These are phyloP conservation scores for Phytophthora pseudosyringae DNA, from an alignment of 352 stramenopile species.

Conservation along the genomic window DNA sequence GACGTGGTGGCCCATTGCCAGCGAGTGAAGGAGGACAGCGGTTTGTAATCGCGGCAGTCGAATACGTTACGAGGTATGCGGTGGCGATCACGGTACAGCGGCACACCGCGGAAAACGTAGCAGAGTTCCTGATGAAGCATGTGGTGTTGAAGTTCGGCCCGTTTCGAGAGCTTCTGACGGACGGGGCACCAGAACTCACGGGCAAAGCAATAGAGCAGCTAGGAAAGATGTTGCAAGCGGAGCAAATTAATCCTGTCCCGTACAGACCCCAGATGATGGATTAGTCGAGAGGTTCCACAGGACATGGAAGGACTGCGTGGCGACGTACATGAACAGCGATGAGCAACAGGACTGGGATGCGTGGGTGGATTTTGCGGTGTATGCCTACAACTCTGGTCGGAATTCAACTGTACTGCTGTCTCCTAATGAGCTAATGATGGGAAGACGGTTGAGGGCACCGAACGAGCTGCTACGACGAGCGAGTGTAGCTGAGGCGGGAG, in stretches of 20 bases:
- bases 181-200: not conserved
- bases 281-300: not conserved
- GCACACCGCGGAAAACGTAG: not conserved
- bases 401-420: not conserved
- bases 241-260: not conserved
- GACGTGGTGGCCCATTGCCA: not conserved
- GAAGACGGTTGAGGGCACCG: not conserved
- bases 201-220: not conserved
- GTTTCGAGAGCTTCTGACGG: not conserved
- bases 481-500: not conserved
- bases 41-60: not conserved
- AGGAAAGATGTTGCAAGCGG: not conserved
- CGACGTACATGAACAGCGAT: not conserved
- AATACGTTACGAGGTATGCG: not conserved
- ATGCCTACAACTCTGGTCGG: not conserved
- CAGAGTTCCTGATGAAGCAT: not conserved
- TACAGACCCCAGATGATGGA: not conserved
- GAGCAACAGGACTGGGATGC: not conserved
- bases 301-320: not conserved
- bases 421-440: not conserved
- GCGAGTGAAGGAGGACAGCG: not conserved
- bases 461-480: not conserved
- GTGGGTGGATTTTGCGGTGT: not conserved
- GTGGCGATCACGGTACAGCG: not conserved
- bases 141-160: not conserved